Percentiles rank a stretch among this genome's conserved stretches.
phyloP scores from a whole-genome alignment of 768 basidiomycete genomes.

The Chalciporus chontae region DNA sequence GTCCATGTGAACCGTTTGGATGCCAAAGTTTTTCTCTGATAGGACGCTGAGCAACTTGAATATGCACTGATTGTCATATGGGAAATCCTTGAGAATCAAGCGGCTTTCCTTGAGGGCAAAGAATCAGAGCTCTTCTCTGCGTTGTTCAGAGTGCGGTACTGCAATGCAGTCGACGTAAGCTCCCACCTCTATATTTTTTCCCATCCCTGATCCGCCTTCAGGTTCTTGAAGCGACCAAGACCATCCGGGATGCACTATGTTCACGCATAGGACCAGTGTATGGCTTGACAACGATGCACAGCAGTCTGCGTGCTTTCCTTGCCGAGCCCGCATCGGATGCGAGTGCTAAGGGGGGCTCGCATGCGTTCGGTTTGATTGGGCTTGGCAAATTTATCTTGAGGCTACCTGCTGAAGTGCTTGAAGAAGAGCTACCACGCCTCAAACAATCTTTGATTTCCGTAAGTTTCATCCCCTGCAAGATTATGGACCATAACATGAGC shows the following conservation, averaged over 20 bases:
- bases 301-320: constrained; percentile 63
- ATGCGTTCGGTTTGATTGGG: constrained; percentile 81
- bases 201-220: constrained; percentile 26
- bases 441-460: constrained; percentile 69
- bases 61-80: constrained; percentile 80
- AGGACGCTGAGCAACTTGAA: constrained; percentile 66
- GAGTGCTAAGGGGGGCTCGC: constrained; percentile 60
- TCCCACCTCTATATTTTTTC: not conserved
- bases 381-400: constrained; percentile 80
- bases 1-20: constrained; percentile 1
- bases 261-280: constrained; percentile 77
- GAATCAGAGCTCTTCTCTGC: constrained; percentile 74
- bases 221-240: constrained; percentile 82
- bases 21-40: constrained; percentile 1
- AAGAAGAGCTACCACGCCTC: constrained; percentile 81
- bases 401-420: constrained; percentile 78
- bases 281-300: constrained; percentile 80
- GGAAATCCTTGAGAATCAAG: constrained; percentile 79
- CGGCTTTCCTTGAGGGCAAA: constrained; percentile 68
- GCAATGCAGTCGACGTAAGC: constrained; percentile 66
- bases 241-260: constrained; percentile 73
- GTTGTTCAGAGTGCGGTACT: constrained; percentile 70
- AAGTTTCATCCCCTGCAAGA: constrained; percentile 22
- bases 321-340: constrained; percentile 47
- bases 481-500: not conserved